Base-by-base conservation (phyloP, 306 rosid genomes). In the Carpinus viminea region DNA sequence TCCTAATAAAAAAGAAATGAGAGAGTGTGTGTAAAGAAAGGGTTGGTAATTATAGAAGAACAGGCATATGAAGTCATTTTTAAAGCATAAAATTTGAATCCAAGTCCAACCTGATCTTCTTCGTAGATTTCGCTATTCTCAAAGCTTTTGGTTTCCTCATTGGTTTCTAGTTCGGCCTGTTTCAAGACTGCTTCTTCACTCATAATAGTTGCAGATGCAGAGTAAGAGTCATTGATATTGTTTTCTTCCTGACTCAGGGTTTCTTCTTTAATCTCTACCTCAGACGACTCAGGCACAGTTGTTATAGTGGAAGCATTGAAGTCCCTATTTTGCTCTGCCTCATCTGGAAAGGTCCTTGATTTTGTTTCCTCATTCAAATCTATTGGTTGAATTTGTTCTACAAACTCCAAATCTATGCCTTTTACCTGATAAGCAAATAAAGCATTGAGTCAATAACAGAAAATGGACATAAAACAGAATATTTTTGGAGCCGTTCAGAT, bases 71-170 rank as follows among this genome's bases (percentile, higher is more conserved):
- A 11, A 16, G 48, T 10, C 15, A 45, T 18, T 66, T 21, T 20
- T 72, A n/a, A 74, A 45, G 61, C 24, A 77, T 59, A 52, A 7
- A 34, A 43, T 57, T 28, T 68, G 12, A 28, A 34, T 21, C 18
- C 9, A 61, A 60, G 78, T 16, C 36, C 20, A 12, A 80, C 84
- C 84, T 84, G 82, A 68, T 66, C 16, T 70, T 81, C 80, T 20
- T 52, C 51, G 51, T 50, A 17, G 51, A 51, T 56, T 12, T 82
- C 81, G 48, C 47, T 41, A 2, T 48, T 17, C 28, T 66, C 38
- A 36, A 55, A 59, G 57, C 24, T 48, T 55, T 55, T 55, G 12
- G n/a, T 26, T n/a, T 55, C 28, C 61, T 41, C 26, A 68, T 16
- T 36, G 15, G 17, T 41, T 17, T 41, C 50, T 4, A 26, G 48